Evolutionary conservation across 768 basidiomycete genomes (phyloP).

Genomic region (Terana coerulea): DNA sequence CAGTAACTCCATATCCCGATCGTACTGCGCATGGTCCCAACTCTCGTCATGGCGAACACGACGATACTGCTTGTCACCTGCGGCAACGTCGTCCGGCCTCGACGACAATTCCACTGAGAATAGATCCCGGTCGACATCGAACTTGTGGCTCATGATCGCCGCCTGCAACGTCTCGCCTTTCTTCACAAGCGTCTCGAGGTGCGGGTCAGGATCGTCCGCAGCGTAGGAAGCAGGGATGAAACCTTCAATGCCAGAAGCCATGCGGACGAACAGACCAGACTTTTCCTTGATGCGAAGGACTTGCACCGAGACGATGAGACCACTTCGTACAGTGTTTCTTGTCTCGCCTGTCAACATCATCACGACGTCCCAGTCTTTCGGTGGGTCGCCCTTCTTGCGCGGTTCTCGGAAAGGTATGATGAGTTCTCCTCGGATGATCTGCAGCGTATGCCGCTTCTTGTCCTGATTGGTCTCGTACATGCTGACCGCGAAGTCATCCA

Average conservation of each 20-base stretch:
- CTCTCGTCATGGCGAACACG: slow-evolving; percentile 52
- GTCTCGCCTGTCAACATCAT: slow-evolving; percentile 98
- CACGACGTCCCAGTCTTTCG: slow-evolving; percentile 75
- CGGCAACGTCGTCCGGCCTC: slow-evolving; percentile 54
- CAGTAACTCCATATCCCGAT: slow-evolving; percentile 68
- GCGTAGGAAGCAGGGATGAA: slow-evolving; percentile 60
- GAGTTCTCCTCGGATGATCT: slow-evolving; percentile 85
- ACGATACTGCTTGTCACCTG: slow-evolving; percentile 61
- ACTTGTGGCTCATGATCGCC: slow-evolving; percentile 70
- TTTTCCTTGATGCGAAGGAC: slow-evolving; percentile 52
- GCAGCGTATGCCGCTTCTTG: slow-evolving; percentile 85
- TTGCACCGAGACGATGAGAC: slow-evolving; percentile 77
- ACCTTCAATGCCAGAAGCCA: slow-evolving; percentile 95
- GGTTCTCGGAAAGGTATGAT: slow-evolving; percentile 76
- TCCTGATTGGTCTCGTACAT: slow-evolving; percentile 80
- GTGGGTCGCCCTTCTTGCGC: slow-evolving; percentile 59
- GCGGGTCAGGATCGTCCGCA: slow-evolving; percentile 40
- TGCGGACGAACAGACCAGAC: slow-evolving; percentile 53
- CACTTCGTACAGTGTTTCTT: slow-evolving; percentile 64
- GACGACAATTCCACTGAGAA: slow-evolving; percentile 76
- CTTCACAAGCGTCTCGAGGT: slow-evolving; percentile 48
- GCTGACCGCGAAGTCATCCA: slow-evolving; percentile 95
- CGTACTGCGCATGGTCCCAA: slow-evolving; percentile 64
- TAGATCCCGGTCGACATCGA: slow-evolving; percentile 53
- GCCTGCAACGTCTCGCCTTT: slow-evolving; percentile 80